phyloP scores from a whole-genome alignment of 306 rosid genomes.

The Prunus kanzakura region DNA sequence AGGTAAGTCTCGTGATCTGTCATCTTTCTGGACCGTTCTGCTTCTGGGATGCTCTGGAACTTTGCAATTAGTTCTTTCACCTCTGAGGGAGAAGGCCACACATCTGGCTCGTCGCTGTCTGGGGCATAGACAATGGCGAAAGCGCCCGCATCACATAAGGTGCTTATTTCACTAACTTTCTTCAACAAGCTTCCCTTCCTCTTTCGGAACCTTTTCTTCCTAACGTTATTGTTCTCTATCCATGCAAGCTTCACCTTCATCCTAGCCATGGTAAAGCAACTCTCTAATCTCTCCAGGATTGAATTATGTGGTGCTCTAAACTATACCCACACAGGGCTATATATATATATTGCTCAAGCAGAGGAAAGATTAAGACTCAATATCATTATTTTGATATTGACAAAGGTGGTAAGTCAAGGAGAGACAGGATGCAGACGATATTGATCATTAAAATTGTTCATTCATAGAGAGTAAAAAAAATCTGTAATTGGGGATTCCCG shows the following conservation, averaged over 20 bases:
- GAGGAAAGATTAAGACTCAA: neutral
- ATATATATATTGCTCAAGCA: neutral
- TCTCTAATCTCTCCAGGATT: neutral
- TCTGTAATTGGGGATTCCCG: neutral
- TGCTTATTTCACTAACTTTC: slow-evolving; percentile 35
- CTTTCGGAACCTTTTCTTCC: slow-evolving; percentile 34
- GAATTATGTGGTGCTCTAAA: neutral
- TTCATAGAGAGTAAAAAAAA: neutral
- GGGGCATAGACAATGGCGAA: slow-evolving; percentile 24
- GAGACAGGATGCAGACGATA: neutral
- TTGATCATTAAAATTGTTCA: neutral
- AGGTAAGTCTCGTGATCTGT: neutral
- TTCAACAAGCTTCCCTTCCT: slow-evolving; percentile 30
- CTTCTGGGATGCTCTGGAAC: neutral
- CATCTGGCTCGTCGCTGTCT: neutral
- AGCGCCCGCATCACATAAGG: slow-evolving; percentile 34
- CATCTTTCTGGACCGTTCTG: neutral
- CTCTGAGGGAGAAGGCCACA: slow-evolving; percentile 30
- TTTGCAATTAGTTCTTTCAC: neutral
- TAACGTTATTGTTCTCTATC: slow-evolving; percentile 31
- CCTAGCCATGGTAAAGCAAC: slow-evolving; percentile 20
- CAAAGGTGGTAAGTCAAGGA: neutral
- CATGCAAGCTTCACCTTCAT: slow-evolving; percentile 32
- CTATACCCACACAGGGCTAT: neutral
- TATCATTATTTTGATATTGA: neutral